Evolutionary conservation across 108 stramenopile species (phyloP).

Genomic region (Pinguiococcus pyrenoidosus): DNA sequence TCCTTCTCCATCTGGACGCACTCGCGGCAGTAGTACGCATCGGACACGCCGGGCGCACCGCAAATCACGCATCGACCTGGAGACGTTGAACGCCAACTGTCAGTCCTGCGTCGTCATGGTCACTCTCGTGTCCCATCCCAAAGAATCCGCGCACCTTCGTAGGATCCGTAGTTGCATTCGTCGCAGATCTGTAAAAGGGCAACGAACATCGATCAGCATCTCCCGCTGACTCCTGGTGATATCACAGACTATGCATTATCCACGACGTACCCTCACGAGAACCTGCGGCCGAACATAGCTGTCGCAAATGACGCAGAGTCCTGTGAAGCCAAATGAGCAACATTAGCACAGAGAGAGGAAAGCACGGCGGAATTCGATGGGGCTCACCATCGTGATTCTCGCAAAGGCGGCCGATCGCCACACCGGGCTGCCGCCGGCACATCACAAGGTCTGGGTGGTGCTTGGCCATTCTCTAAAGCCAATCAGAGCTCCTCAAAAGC

Average conservation of each 20-base stretch:
- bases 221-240: too few relatives aligned
- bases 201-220: too few relatives aligned
- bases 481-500: too few relatives aligned
- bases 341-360: neutral
- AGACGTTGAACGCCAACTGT: too few relatives aligned
- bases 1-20: constrained; percentile 88
- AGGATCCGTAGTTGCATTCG: constrained; percentile 94
- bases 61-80: constrained; percentile 89
- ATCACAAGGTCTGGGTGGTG: constrained; percentile 97
- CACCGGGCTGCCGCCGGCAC: constrained; percentile 96
- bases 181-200: constrained; percentile 95
- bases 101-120: too few relatives aligned
- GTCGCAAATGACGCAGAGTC: constrained; percentile 93
- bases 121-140: too few relatives aligned
- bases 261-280: too few relatives aligned
- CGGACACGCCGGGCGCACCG: constrained; percentile 82
- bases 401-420: constrained; percentile 87
- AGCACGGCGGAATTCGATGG: neutral
- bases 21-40: constrained; percentile 97
- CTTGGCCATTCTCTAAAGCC: too few relatives aligned
- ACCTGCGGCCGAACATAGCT: constrained; percentile 81
- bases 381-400: constrained; percentile 46
- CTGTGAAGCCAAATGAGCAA: constrained; percentile 36
- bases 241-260: too few relatives aligned
- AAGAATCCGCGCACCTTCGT: too few relatives aligned